Evolutionary conservation across 257 asterid genomes (phyloP), one percentile per base, ranked within the genome.

Genomic region (Ocimum tenuiflorum): DNA sequence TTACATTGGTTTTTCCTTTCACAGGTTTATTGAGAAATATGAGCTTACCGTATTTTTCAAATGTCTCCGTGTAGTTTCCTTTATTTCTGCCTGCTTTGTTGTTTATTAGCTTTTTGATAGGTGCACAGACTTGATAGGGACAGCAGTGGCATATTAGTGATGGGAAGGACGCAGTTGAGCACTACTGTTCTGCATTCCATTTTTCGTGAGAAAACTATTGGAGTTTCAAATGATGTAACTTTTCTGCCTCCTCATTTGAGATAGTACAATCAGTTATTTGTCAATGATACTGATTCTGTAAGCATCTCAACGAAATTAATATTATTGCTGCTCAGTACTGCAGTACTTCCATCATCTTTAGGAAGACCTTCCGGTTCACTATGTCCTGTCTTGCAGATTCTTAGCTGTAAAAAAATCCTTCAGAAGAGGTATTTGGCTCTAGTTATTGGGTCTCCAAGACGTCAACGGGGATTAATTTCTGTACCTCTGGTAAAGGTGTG

Each of bases 41-140:
- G 23, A 48, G 49, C 39, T 22, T 35, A 12, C 22, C 3, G 10
- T 11, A 14, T 12, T 59, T 58, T 31, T 8, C 55, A 20, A 42
- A 22, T 43, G 4, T 43, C 13, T 38, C 22, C 14, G n/a, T 41
- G 67, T 53, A 41, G 48, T 43, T 70, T 60, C 57, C 27, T 60
- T 64, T 70, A 60, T 54, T 17, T 55, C 18, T 68, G 23, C 73
- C 56, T 66, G 64, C 54, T 65, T 74, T 73, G 74, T 70, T 73
- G 51, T 45, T 78, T 81, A 77, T 80, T 72, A 77, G 85, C 75
- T 71, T 80, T n/a, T 77, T 72, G 51, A 47, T 83, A 92, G 99
- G 97, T 89, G 55, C 97, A 92, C 87, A 86, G 99, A 71, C 97
- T 92, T 71, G 99, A 92, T 75, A 81, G 91, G 75, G 97, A 87